phyloP scores from a whole-genome alignment of 1,139 yeast genomes.

The Tardiomyces depauwii region DNA sequence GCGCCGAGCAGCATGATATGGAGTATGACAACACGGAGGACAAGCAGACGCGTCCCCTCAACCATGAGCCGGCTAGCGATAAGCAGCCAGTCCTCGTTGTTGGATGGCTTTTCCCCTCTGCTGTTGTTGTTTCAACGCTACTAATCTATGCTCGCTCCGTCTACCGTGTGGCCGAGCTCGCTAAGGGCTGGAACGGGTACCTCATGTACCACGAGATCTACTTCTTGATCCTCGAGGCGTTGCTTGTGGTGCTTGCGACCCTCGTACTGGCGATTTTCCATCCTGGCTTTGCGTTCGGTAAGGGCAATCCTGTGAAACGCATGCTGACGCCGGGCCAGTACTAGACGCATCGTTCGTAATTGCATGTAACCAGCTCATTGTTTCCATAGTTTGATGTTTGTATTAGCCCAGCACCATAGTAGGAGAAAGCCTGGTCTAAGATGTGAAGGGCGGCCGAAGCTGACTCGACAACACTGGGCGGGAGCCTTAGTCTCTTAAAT shows the following conservation, averaged over 20 bases:
- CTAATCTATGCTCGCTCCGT: conserved; percentile 62
- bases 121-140: conserved; percentile 24
- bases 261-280: conserved; percentile 42
- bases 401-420: too few relatives aligned
- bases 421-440: too few relatives aligned
- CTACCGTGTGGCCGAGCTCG: conserved; percentile 70
- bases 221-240: conserved; percentile 66
- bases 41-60: too few relatives aligned
- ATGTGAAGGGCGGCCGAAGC: too few relatives aligned
- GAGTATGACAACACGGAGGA: not conserved
- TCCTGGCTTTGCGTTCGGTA: conserved; percentile 39
- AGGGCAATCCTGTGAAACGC: conserved; percentile 4
- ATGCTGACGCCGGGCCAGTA: too few relatives aligned
- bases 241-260: conserved; percentile 46
- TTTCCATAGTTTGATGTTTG: too few relatives aligned
- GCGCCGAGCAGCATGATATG: too few relatives aligned
- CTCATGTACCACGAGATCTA: conserved; percentile 61
- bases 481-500: too few relatives aligned
- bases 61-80: too few relatives aligned
- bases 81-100: not conserved
- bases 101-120: conserved; percentile 1
- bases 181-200: conserved; percentile 67
- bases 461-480: too few relatives aligned
- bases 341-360: too few relatives aligned
- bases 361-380: too few relatives aligned